Base-by-base conservation (phyloP, 2,329 filamentous ascomycete species). In the Nemania sp. region DNA sequence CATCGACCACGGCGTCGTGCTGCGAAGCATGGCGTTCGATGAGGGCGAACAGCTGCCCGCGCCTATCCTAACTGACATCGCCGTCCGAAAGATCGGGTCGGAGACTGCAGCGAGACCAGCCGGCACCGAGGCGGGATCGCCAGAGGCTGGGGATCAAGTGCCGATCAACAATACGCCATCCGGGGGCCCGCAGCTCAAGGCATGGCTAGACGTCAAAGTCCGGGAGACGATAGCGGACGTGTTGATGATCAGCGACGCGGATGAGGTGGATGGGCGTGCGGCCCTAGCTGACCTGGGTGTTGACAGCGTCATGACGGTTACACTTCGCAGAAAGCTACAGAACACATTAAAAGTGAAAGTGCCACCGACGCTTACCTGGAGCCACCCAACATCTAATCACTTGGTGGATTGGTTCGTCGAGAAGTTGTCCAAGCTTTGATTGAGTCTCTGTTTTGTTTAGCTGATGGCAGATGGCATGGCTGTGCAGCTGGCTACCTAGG, bases 281-380 rank as follows among this genome's bases (percentile, higher is more conserved):
- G 75, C 79, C 7, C 64, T 83, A n/a, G 71, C 74, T 1, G 79
- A 83, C 63, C 54, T 82, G 32, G 81, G 81, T 1, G 72, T 82
- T 2, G 81, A 82, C 62, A 79, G 76, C 4, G 80, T 83, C 11
- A 80, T 82, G 80, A 81, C 76, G 0, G 76, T 81, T 20, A 71
- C 70, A 5, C 67, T 82, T 60, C 73, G 80, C 24, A 71, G 73
- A 49, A 74, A 79, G 68, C 68, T 83, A 41, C 79, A 81, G 72
- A 75, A 72, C 41, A 69, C 69, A 3, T 68, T 82, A 29, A 73
- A 74, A 15, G 64, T 82, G 7, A 79, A 77, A 55, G 76, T 82
- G 20, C 79, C 80, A 20, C 80, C 79, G 7, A 82, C 80, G 3
- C 69, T 83, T 59, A 77, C 76, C 1, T 83, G 82, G 81, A 80